phyloP scores from a whole-genome alignment of 208 protist genomes.

The Trichomonas vaginalis region DNA sequence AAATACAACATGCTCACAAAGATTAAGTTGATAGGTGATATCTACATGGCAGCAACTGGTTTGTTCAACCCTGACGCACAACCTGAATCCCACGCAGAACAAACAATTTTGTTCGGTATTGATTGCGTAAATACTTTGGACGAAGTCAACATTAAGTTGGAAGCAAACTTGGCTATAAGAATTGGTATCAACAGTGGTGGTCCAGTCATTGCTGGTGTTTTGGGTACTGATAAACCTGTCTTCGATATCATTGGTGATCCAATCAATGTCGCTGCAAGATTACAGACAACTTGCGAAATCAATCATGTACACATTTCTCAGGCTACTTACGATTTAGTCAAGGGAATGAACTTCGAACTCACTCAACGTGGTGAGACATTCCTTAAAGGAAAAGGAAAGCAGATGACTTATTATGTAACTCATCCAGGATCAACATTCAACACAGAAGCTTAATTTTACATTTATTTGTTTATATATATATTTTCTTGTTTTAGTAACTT shows the following conservation, averaged over 20 bases:
- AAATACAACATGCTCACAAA: not conserved
- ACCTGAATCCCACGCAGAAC: not conserved
- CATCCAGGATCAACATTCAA: too few species aligned
- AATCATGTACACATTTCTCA: not conserved
- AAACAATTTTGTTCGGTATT: not conserved
- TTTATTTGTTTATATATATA: too few species aligned
- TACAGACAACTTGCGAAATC: not conserved
- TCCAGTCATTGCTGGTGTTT: not conserved
- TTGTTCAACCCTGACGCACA: not conserved
- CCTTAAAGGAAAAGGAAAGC: not conserved
- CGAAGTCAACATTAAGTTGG: not conserved
- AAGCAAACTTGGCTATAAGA: not conserved
- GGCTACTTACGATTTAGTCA: not conserved
- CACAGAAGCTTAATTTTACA: too few species aligned
- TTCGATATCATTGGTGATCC: too few species aligned
- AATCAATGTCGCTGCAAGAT: not conserved
- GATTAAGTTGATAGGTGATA: not conserved
- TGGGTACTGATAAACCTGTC: slow-evolving; percentile 3
- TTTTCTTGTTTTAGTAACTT: not conserved
- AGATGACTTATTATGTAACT: not conserved
- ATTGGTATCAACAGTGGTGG: not conserved
- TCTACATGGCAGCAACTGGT: not conserved
- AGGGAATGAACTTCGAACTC: not conserved
- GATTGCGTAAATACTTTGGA: not conserved
- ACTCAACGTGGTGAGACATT: not conserved